Percentiles rank a stretch among this genome's conserved stretches.
Conservation (phyloP, 257 asterid genomes). For the Solanum clarkiae region DNA sequence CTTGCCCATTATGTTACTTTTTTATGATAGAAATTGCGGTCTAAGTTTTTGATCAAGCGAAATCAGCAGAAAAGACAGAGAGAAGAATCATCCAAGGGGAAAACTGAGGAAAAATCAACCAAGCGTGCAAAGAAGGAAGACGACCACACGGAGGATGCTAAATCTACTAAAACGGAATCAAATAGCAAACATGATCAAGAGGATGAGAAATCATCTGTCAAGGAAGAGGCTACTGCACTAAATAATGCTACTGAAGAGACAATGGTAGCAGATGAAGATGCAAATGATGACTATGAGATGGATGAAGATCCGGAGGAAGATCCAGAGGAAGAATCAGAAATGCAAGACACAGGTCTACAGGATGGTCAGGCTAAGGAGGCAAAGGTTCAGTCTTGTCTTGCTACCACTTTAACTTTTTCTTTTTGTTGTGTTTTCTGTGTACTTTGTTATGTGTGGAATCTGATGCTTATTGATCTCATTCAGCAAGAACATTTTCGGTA, state of each 20-base stretch:
- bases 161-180: slow-evolving; percentile 9
- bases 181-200: slow-evolving; percentile 4
- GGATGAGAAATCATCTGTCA: slow-evolving; percentile 11
- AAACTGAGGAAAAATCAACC: slow-evolving; percentile 30
- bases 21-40: slow-evolving; percentile 45
- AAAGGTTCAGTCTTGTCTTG: slow-evolving; percentile 4
- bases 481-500: background rate
- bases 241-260: slow-evolving; percentile 19
- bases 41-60: slow-evolving; percentile 38
- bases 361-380: slow-evolving; percentile 34
- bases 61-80: slow-evolving; percentile 66
- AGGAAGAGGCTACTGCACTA: slow-evolving; percentile 23
- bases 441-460: background rate
- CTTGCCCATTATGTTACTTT: background rate
- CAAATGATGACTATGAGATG: slow-evolving; percentile 21
- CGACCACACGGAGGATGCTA: slow-evolving; percentile 17
- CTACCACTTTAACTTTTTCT: background rate
- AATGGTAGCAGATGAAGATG: slow-evolving; percentile 7
- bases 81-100: slow-evolving; percentile 40
- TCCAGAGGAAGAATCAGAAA: slow-evolving; percentile 48
- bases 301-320: slow-evolving; percentile 42
- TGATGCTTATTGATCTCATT: background rate
- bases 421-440: background rate
- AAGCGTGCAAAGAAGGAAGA: slow-evolving; percentile 55
- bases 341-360: slow-evolving; percentile 31